These are phyloP conservation scores for Balakata baccata DNA, from an alignment of 345 rosid genomes.

Conservation along the genomic window DNA sequence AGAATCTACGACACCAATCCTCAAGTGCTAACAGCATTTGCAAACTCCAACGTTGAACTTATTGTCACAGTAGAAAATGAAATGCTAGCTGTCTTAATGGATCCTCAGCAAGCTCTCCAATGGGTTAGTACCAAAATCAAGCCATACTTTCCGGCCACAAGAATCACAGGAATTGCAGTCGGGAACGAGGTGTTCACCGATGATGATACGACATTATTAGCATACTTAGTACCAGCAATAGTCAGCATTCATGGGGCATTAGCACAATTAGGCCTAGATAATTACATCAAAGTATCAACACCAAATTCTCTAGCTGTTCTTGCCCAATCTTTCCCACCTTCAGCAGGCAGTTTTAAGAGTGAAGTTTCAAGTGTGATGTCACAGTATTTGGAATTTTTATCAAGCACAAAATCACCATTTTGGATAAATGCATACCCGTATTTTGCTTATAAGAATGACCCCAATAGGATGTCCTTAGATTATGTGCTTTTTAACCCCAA, in stretches of 20 bases:
- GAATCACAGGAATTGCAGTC: conserved; percentile 28
- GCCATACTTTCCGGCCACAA: conserved; percentile 29
- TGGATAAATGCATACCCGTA: conserved; percentile 98
- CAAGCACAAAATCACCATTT: conserved; percentile 55
- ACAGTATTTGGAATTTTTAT: conserved; percentile 58
- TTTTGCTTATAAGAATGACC: conserved; percentile 82
- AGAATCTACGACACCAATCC: conserved; percentile 92
- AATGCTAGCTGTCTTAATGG: conserved; percentile 43
- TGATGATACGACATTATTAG: conserved; percentile 12
- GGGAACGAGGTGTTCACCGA: conserved; percentile 33
- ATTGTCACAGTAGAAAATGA: conserved; percentile 76
- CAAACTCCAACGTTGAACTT: conserved; percentile 64
- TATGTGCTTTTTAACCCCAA: conserved; percentile 87
- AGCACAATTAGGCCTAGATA: conserved; percentile 63
- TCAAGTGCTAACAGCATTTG: conserved; percentile 64
- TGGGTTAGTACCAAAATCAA: conserved; percentile 25
- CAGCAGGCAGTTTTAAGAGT: conserved; percentile 68
- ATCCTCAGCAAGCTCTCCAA: conserved; percentile 21
- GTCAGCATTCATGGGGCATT: conserved; percentile 69
- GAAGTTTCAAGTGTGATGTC: conserved; percentile 53
- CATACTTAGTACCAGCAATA: conserved; percentile 65
- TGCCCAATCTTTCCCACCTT: conserved; percentile 77
- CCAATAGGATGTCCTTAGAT: conserved; percentile 56
- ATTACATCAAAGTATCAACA: conserved; percentile 67
- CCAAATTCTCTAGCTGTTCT: conserved; percentile 72